Base-by-base conservation (phyloP, 257 asterid genomes). In the Solanum boliviense region DNA sequence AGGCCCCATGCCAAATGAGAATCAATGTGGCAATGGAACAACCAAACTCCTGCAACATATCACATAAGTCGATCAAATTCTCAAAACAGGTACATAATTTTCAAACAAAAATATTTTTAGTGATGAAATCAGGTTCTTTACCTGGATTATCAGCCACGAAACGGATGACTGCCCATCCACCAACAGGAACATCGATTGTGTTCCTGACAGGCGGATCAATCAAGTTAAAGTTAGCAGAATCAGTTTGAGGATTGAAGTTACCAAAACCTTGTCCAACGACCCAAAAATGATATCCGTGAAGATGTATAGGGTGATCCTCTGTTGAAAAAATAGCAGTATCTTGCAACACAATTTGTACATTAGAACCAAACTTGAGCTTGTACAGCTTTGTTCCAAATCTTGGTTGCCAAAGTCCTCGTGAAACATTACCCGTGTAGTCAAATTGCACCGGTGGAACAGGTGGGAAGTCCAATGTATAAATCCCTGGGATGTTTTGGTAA, bases 131-230 rank as follows among this genome's bases (percentile, higher is more conserved):
- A 12, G 44, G 15, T 36, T 84, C 32, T 72, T 74, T 90, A 93
- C 97, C 97, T 87, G 98, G 98, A 91, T 94, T 94, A 41, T 94
- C 95, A 1, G 98, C 96, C 3, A 92, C 76, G 48, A 93, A 94
- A 25, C 96, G 98, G 32, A 93, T 92, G 46, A 90, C 97, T 0
- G 93, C 94, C 97, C 97, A 94, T 16, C 97, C 97, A 6, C 96
- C 98, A 20, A 89, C 92, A 6, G 96, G 96, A 9, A 94, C 98
- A 52, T 91, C 93, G 21, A 94, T 89, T 15, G 98, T 94, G 72
- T 94, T 94, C 58, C 96, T 82, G n/a, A 86, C 87, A 5, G 95
- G 96, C 1, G 98, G 98, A 88, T 94, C 98, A 4, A 87, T 84
- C 6, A 94, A 91, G 74, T 94, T 93, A 87, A 94, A 94, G 15